Evolutionary conservation across 2,329 filamentous ascomycete genomes (phyloP).

Genomic region (Orbilia quercus): DNA sequence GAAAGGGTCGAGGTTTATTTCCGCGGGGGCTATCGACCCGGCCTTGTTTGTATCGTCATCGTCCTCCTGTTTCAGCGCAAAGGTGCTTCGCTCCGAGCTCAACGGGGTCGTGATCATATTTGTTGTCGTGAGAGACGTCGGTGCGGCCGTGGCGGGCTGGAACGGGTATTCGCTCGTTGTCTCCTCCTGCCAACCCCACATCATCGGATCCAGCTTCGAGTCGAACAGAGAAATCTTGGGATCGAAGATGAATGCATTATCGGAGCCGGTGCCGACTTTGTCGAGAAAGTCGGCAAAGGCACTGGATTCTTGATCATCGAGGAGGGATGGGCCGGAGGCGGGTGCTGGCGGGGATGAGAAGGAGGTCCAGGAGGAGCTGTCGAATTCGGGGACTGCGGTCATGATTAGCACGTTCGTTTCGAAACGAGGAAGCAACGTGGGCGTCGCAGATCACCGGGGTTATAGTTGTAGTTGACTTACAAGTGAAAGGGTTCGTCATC

Average conservation of each 20-base stretch:
- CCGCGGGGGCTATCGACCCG: constrained; percentile 42
- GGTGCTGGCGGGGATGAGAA: constrained; percentile 68
- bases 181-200: constrained; percentile 55
- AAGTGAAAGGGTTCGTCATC: constrained; percentile 54
- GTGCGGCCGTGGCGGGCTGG: constrained; percentile 35
- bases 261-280: constrained; percentile 67
- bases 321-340: constrained; percentile 73
- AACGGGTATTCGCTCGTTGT: constrained; percentile 42
- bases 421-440: constrained; percentile 2
- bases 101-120: constrained; percentile 52
- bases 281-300: constrained; percentile 71
- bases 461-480: constrained; percentile 21
- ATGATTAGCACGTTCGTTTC: constrained; percentile 20
- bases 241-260: constrained; percentile 52
- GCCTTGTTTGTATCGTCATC: constrained; percentile 24
- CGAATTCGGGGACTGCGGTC: constrained; percentile 52
- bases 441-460: not conserved
- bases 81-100: constrained; percentile 50
- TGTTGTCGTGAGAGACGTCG: constrained; percentile 31
- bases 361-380: constrained; percentile 44
- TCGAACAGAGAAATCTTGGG: constrained; percentile 52
- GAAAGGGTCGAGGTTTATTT: constrained; percentile 50
- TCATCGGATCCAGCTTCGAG: constrained; percentile 54
- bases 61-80: constrained; percentile 46
- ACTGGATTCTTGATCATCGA: constrained; percentile 72